Evolutionary conservation across 2,329 filamentous ascomycete species (phyloP), one percentile per base, ranked within the genome.

Genomic region (Paracorniculantispora psalliotae): DNA sequence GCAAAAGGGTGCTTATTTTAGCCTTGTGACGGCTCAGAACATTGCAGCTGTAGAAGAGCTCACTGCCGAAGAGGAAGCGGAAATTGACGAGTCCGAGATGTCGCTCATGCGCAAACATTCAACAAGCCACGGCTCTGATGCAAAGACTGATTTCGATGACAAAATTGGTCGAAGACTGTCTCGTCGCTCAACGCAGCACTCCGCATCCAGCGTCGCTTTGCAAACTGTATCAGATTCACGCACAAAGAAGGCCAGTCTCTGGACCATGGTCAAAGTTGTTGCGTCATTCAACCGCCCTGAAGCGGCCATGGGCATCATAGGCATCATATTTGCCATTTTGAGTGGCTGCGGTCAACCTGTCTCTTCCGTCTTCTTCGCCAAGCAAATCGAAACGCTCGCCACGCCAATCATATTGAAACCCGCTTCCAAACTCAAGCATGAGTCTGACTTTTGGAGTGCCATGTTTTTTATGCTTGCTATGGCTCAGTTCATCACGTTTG

Each of bases 401-500:
- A 75, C 72, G 1, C 72, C 74, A 12, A 64, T 87, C 21, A 83
- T 79, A 26, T 17, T 72, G 65, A 37, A 79, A 79, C 71, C 83
- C 78, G 44, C 73, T 69, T 30, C 73, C 33, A 37, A 84, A 57
- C 79, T 96, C 55, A 83, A 87, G 64, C 77, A 81, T 19, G 83
- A 93, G 61, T 86, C 89, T 21, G 85, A 91, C 68, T 96, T 96
- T 71, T 97, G 91, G 91, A 87, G 85, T 59, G 76, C 86, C 67
- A 96, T 96, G 91, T 96, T 88, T 72, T 81, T 92, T 63, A 92
- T 96, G 82, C 79, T 97, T 57, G 92, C 86, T 2, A 73, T 91
- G 57, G 84, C 89, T 10, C 84, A 89, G 68, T 83, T 96, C 61
- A 71, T 92, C 57, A 79, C 87, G 6, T 91, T 89, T 66, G 72